Evolutionary conservation across 345 rosid species (phyloP).

Genomic region (Moricandia moricandioides): DNA sequence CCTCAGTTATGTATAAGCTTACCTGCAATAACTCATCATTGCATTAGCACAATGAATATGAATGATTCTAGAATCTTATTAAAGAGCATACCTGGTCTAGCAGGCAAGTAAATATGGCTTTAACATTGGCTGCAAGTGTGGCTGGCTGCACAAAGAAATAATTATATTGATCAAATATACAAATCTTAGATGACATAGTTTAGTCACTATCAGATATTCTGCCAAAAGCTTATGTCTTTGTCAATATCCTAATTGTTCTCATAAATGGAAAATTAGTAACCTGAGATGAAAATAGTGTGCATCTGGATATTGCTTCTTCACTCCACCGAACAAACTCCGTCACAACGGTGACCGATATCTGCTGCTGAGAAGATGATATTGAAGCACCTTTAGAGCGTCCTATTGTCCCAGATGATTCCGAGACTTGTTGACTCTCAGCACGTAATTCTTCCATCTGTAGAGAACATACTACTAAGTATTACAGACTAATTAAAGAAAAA

Average conservation of each 20-base stretch:
- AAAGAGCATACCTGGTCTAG: constrained; percentile 74
- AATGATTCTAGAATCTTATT: constrained; percentile 19
- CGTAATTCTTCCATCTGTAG: constrained; percentile 87
- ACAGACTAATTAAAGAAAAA: constrained; percentile 4
- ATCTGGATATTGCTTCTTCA: constrained; percentile 97
- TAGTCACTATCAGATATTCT: neutral
- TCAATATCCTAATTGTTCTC: constrained; percentile 4
- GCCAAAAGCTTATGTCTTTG: neutral
- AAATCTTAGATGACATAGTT: constrained; percentile 5
- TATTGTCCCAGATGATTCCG: constrained; percentile 82
- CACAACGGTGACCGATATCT: constrained; percentile 96
- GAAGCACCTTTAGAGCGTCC: constrained; percentile 95
- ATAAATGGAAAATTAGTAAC: constrained; percentile 41
- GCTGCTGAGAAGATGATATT: constrained; percentile 71
- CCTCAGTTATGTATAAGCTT: constrained; percentile 81
- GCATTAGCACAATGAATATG: constrained; percentile 29
- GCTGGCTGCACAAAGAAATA: constrained; percentile 58
- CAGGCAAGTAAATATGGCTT: constrained; percentile 84
- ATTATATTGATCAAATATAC: constrained; percentile 16
- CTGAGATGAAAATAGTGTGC: constrained; percentile 84
- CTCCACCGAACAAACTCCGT: constrained; percentile 98
- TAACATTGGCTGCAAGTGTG: constrained; percentile 77
- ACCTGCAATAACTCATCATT: constrained; percentile 53
- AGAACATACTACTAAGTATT: constrained; percentile 18
- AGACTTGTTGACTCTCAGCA: constrained; percentile 69